Evolutionary conservation across 805 yeast species (phyloP), one percentile per base, ranked within the genome.

Genomic region (Kuraishia capsulata): DNA sequence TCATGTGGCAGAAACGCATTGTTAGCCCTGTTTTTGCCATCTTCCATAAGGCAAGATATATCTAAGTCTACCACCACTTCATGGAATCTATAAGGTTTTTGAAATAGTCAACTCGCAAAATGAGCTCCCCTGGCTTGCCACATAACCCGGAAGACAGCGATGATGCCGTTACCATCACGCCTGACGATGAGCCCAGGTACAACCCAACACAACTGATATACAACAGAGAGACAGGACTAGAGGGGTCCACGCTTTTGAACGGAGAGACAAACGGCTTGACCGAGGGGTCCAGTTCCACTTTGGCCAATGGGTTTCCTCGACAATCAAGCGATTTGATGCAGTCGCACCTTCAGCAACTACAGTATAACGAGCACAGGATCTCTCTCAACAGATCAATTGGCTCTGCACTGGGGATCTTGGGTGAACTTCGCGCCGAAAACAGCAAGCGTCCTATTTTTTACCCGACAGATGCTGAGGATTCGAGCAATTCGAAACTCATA

Each of bases 331-430:
- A 20, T 19, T 17, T 21, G 31, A n/a, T 14, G 9, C 36, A 31
- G 9, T 65, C 81, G 1, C 81, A 87, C 38, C 54, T 81, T 24
- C 76, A 78, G 42, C 96, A 89, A 52, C 60, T 81, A 40, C 82
- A 76, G 43, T 90, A 83, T 55, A 86, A 86, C 52, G 78, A 80
- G 48, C 79, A 80, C 61, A 71, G 82, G 39, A 62, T 76, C 0
- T 69, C 81, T 1, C 62, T 89, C 39, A 81, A 76, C 42, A 64
- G 83, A 37, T 68, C 80, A 1, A 78, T 83, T 40, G 61, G 68
- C 42, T 65, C 71, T 23, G 71, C 80, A 1, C 60, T 69, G 11
- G 71, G 68, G 29, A 50, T 81, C 20, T 51, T 83, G 36, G 51
- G 57, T 17, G 75, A 77, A 17, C 56, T 83, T 14, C 64, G 68